These are phyloP conservation scores for Debaryomycetaceae sp. DNA, from an alignment of 1,139 yeast species.

Conservation along the genomic window DNA sequence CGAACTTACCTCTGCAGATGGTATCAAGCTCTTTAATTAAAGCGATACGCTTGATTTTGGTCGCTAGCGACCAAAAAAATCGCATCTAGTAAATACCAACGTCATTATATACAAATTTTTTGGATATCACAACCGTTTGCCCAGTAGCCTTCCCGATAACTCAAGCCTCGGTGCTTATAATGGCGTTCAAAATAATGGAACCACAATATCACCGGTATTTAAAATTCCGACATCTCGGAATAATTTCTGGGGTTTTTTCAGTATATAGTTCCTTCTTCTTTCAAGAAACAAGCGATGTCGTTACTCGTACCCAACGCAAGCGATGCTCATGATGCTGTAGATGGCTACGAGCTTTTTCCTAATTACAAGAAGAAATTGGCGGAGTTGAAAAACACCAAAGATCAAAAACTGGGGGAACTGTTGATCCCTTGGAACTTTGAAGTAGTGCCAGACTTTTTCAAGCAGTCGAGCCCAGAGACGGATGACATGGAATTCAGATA, in stretches of 20 bases:
- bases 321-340: slow-evolving; percentile 1
- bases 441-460: slow-evolving; percentile 47
- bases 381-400: slow-evolving; percentile 7
- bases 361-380: slow-evolving; percentile 3
- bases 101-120: too few relatives aligned
- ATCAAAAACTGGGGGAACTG: slow-evolving; percentile 11
- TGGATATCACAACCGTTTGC: too few relatives aligned
- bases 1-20: slow-evolving; percentile 41
- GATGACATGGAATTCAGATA: slow-evolving; percentile 50
- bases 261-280: neutral
- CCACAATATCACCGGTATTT: neutral
- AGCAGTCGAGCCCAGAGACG: slow-evolving; percentile 43
- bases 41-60: neutral
- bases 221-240: neutral
- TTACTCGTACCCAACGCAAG: neutral
- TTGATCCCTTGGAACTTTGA: slow-evolving; percentile 39
- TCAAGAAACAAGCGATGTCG: neutral
- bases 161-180: too few relatives aligned
- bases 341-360: slow-evolving; percentile 2
- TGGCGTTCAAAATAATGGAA: neutral
- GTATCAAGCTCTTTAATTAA: slow-evolving; percentile 55
- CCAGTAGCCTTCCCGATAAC: too few relatives aligned
- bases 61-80: too few relatives aligned
- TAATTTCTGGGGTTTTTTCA: too few relatives aligned
- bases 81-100: too few relatives aligned